phyloP scores from a whole-genome alignment of 1,284 basidiomycete species.

The Rhodotorula sp. region DNA sequence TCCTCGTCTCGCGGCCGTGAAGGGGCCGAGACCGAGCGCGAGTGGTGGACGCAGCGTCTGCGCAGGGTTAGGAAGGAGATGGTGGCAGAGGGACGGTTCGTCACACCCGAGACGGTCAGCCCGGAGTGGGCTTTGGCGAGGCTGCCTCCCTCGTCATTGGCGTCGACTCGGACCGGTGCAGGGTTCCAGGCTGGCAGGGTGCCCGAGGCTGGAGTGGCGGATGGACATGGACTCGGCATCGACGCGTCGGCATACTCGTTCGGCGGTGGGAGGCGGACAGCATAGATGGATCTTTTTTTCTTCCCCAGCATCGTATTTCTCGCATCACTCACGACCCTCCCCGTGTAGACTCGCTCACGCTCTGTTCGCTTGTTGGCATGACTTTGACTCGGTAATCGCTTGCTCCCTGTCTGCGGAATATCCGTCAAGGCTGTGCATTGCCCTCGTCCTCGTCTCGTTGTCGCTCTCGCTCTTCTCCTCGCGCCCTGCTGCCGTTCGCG shows the following conservation, averaged over 20 bases:
- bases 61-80: slow-evolving; percentile 57
- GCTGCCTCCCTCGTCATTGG: not conserved
- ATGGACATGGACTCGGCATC: not conserved
- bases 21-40: slow-evolving; percentile 62
- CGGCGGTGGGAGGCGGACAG: not conserved
- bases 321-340: too few species aligned
- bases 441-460: too few species aligned
- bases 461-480: too few species aligned
- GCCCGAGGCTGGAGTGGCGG: not conserved
- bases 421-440: too few species aligned
- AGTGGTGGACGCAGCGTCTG: slow-evolving; percentile 73
- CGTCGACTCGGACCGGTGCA: not conserved
- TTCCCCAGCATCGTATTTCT: too few species aligned
- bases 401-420: too few species aligned
- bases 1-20: not conserved
- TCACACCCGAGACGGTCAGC: not conserved
- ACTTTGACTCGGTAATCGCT: too few species aligned
- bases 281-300: too few species aligned
- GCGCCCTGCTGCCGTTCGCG: too few species aligned
- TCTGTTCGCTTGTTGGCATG: too few species aligned
- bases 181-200: not conserved
- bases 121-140: not conserved
- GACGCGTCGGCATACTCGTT: not conserved
- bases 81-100: not conserved
- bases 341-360: too few species aligned